Conservation (phyloP, 768 basidiomycete genomes). For the Gautieria morchelliformis region DNA sequence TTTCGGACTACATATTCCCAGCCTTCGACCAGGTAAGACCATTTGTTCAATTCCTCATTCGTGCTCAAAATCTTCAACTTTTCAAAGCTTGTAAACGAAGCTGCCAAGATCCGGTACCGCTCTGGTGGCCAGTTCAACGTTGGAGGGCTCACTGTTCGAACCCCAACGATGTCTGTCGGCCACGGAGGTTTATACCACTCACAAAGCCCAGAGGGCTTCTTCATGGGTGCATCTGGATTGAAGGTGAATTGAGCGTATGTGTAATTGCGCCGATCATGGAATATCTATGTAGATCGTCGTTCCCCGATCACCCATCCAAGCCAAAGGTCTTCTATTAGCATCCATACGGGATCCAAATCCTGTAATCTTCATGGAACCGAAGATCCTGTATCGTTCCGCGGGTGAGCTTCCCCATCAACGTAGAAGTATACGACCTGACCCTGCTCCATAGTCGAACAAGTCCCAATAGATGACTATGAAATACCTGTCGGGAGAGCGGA, state of each 20-base stretch:
- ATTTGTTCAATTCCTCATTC: background rate
- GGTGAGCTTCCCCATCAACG: conserved; percentile 28
- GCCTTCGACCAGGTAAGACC: conserved; percentile 83
- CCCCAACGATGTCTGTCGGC: conserved; percentile 84
- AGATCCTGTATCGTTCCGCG: conserved; percentile 86
- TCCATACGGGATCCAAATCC: conserved; percentile 91
- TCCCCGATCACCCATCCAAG: conserved; percentile 88
- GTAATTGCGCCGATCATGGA: background rate
- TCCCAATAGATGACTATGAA: conserved; percentile 77
- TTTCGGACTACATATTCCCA: conserved; percentile 85
- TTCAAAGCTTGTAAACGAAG: conserved; percentile 81
- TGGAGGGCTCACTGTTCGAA: conserved; percentile 74
- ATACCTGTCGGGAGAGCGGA: conserved; percentile 83
- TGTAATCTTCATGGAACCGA: conserved; percentile 91
- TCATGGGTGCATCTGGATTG: conserved; percentile 81
- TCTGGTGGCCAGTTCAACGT: conserved; percentile 77
- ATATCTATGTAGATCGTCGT: conserved; percentile 52
- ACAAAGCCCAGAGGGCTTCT: conserved; percentile 92
- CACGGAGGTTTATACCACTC: conserved; percentile 93
- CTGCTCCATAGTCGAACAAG: conserved; percentile 67
- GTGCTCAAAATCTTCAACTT: background rate
- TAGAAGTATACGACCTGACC: background rate
- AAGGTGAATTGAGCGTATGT: conserved; percentile 41
- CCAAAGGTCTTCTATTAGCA: conserved; percentile 82
- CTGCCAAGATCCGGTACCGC: conserved; percentile 86